Percentiles rank a stretch among this genome's conserved stretches.
Evolutionary conservation across 768 basidiomycete species (phyloP).

Genomic region (Boletus reticulatus): DNA sequence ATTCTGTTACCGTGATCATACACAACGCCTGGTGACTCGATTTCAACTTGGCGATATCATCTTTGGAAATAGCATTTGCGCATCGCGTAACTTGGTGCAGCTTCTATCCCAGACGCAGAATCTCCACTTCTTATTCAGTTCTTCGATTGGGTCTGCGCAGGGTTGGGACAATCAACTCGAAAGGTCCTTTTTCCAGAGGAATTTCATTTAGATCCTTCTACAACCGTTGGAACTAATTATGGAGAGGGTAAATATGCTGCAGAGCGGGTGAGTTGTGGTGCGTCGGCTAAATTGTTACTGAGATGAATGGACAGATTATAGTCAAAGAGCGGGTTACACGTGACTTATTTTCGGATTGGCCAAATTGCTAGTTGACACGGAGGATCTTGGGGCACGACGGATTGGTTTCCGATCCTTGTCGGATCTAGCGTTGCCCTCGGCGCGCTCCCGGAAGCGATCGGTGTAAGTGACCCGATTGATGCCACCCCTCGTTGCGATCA

Average conservation of each 20-base stretch:
- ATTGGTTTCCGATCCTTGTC: constrained; percentile 1
- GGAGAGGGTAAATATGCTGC: not conserved
- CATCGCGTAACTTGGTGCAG: constrained; percentile 38
- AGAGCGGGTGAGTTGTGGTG: not conserved
- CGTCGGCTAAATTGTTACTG: not conserved
- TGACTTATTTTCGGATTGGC: not conserved
- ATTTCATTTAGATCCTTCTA: not conserved
- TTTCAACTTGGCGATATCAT: constrained; percentile 37
- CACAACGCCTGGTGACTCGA: constrained; percentile 29
- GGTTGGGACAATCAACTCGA: not conserved
- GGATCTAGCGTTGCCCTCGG: constrained; percentile 2
- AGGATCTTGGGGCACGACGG: not conserved
- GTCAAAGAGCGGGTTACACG: not conserved
- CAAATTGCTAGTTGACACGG: not conserved
- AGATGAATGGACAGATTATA: not conserved
- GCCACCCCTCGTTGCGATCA: not conserved
- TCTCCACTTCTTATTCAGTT: not conserved
- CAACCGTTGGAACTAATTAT: not conserved
- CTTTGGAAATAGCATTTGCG: constrained; percentile 40
- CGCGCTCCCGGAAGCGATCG: constrained; percentile 27
- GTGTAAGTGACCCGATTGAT: constrained; percentile 28
- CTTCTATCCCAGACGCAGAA: constrained; percentile 22
- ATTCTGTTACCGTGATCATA: constrained; percentile 30
- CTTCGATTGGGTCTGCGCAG: not conserved
- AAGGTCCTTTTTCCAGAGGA: not conserved